Base-by-base conservation (phyloP, 139 green algal genomes). In the Picochlorum sp. region DNA sequence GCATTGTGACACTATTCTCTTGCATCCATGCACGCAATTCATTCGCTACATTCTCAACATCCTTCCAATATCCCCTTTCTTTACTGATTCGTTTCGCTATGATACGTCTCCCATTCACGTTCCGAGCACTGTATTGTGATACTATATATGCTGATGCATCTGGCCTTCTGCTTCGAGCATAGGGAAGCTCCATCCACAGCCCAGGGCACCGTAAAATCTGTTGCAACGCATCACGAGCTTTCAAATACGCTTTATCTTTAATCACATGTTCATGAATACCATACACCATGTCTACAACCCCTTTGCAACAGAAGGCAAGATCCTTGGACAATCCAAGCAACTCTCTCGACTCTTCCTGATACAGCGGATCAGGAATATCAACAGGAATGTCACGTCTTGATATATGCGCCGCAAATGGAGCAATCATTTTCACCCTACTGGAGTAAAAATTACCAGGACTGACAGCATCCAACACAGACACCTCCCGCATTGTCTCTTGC, bases 401-500 rank as follows among this genome's bases (percentile, higher is more conserved):
- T 23, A 28, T 23, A 57, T 34, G 14, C 4, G n/a, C 4, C 3
- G 50, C 50, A 60, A 59, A 83, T 38, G 37, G 24, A 47, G 60
- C 61, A 51, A 83, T 64, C 49, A 55, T 59, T 51, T 60, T 63
- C 18, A 83, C 61, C 11, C 73, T 52, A 8, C 13, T 50, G 3
- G 70, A 54, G 49, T 83, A 83, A 60, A 55, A 45, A 49, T 64
- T 74, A 2, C 73, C 68, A 1, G 77, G 78, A 55, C 85, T 85
- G 41, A 85, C 76, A 9, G 45, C 60, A 50, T 85, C 77, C 55
- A 85, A 55, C 26, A 85, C 69, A 23, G 78, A 75, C 49, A 75
- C 49, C 54, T 77, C 61, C 4, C 45, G 23, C 54, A 67, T 41
- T 45, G 86, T 79, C 73, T 86, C 79, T 15, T 51, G 26, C 34